These are phyloP conservation scores for Dictyophora rubrovolvata DNA, from an alignment of 768 basidiomycete genomes.

Conservation along the genomic window DNA sequence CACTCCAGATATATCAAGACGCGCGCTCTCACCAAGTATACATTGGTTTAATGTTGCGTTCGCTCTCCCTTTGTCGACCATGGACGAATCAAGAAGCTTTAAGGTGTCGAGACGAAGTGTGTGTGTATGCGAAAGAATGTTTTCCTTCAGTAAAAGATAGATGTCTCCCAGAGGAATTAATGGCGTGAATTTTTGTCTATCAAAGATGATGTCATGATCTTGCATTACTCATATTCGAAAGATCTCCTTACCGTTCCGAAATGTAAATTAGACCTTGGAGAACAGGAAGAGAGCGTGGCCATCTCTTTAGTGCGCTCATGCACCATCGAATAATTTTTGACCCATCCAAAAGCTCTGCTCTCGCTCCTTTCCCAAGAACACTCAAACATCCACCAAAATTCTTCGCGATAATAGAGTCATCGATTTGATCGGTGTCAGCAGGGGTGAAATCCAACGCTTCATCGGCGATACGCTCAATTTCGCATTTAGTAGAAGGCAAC, in stretches of 20 bases:
- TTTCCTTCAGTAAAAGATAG: conserved; percentile 40
- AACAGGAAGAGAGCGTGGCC: conserved; percentile 49
- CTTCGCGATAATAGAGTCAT: conserved; percentile 27
- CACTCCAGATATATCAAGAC: conserved; percentile 69
- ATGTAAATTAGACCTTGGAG: conserved; percentile 45
- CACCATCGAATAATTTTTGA: conserved; percentile 45
- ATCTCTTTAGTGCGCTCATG: conserved; percentile 31
- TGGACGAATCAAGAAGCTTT: conserved; percentile 46
- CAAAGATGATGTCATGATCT: not conserved
- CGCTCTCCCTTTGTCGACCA: conserved; percentile 24
- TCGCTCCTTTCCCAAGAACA: conserved; percentile 34
- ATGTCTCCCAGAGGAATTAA: conserved; percentile 32
- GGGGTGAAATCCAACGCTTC: conserved; percentile 12
- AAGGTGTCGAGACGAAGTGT: conserved; percentile 54
- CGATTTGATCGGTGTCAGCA: conserved; percentile 27
- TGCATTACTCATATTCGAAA: not conserved
- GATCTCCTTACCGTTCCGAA: conserved; percentile 30
- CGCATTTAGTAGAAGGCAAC: not conserved
- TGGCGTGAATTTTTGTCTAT: conserved; percentile 10
- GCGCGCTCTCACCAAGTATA: conserved; percentile 70
- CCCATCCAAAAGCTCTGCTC: conserved; percentile 34
- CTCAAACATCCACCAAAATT: conserved; percentile 52
- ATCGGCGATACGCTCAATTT: not conserved
- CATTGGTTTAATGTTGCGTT: conserved; percentile 53
- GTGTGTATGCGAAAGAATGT: conserved; percentile 66